phyloP scores from a whole-genome alignment of 1,139 yeast genomes.

The Suhomyces maxii region DNA sequence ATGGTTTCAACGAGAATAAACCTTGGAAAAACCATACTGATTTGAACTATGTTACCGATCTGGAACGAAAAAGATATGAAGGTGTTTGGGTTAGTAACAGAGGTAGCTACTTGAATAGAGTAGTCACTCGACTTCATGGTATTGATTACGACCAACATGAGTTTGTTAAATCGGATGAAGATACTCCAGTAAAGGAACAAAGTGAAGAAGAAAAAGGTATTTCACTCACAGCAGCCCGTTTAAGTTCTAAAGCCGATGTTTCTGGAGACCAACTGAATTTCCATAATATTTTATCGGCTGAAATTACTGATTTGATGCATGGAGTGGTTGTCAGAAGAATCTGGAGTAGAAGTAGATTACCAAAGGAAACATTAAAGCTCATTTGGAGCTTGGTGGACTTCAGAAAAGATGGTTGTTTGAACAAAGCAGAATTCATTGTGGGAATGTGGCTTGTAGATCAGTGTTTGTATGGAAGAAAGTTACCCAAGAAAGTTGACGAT shows the following conservation, averaged over 20 bases:
- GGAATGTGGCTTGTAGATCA: conserved; percentile 98
- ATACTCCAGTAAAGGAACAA: conserved; percentile 13
- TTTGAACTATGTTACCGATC: conserved; percentile 58
- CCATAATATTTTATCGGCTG: conserved; percentile 35
- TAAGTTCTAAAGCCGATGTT: conserved; percentile 28
- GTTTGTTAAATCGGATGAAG: not conserved
- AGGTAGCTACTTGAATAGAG: conserved; percentile 57
- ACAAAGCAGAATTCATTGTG: conserved; percentile 78
- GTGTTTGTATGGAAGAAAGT: conserved; percentile 87
- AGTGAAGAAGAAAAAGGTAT: conserved; percentile 19
- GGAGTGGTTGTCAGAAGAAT: conserved; percentile 72
- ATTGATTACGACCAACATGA: conserved; percentile 25
- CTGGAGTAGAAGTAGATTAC: conserved; percentile 77
- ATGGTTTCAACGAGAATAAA: conserved; percentile 77
- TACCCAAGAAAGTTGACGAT: conserved; percentile 64
- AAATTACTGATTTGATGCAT: conserved; percentile 47
- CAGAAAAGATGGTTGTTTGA: conserved; percentile 73
- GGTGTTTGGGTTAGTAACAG: conserved; percentile 91
- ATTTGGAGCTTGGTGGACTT: conserved; percentile 84
- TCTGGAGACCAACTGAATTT: conserved; percentile 26
- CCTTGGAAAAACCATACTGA: conserved; percentile 93
- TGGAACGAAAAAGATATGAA: conserved; percentile 84
- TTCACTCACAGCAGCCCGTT: conserved; percentile 31
- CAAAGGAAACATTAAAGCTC: conserved; percentile 58
- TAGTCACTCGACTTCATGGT: conserved; percentile 36